Evolutionary conservation across 805 yeast species (phyloP), one percentile per base, ranked within the genome.

Genomic region (Ogataea paraovalis): DNA sequence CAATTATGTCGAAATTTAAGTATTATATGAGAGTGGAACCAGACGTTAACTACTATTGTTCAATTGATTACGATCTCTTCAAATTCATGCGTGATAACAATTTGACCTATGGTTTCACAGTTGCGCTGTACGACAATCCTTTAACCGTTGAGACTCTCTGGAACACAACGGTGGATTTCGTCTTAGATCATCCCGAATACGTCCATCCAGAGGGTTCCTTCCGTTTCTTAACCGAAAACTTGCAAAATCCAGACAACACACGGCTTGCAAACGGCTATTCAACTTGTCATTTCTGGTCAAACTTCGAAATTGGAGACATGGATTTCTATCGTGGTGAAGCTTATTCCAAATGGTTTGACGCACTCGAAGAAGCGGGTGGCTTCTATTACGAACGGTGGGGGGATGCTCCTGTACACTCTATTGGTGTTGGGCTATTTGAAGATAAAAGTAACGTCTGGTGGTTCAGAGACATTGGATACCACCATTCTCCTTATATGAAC

Each of bases 21-120:
- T 89, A 85, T 78, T 88, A 87, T 74, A 90, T 96, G 97, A 82
- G 96, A 67, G 91, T 90, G 33, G 97, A 90, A 69, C 96, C 96
- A 13, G 84, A 79, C 56, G 80, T 83, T 57, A 76, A 79, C 62
- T 75, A 87, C 53, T 79, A 70, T 67, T 89, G 96, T 70, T 88
- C 87, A 63, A 72, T 90, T 49, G 81, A 82, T 57, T 85, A 85
- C 65, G 96, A 88, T 62, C 70, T 87, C 12, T 88, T 88, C 77
- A 77, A 81, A 67, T 86, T 73, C 69, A 86, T 88, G 96, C 79
- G 79, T 57, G 88, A 83, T 61, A 79, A 85, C 63, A 72, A 78
- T 48, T 80, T 85, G 69, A 76, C 72, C 45, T 88, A 87, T 64
- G 90, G 91, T 8, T 88, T 86, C 68, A 80, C 92, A 39, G 77